These are phyloP conservation scores for Fraxinus ornus DNA, from an alignment of 305 asterid genomes.

Conservation along the genomic window DNA sequence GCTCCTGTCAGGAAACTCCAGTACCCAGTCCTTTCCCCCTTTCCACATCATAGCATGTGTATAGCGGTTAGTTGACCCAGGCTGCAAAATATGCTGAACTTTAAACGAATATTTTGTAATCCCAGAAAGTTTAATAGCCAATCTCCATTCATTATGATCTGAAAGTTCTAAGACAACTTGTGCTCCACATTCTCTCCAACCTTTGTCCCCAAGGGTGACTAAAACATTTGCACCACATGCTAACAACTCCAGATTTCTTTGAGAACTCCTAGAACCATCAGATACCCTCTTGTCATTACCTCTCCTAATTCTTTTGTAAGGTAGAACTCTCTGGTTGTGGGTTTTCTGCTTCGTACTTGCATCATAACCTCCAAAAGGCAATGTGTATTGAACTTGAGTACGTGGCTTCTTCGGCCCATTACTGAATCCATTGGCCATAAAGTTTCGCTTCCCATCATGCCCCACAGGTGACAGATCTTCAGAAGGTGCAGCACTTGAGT, in stretches of 20 bases:
- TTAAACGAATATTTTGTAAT: constrained; percentile 67
- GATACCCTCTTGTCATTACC: constrained; percentile 74
- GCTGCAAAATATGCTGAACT: constrained; percentile 77
- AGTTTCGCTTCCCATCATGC: constrained; percentile 53
- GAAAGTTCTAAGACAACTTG: constrained; percentile 63
- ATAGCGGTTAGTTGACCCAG: constrained; percentile 90
- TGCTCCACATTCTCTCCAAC: constrained; percentile 96
- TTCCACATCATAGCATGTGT: constrained; percentile 99
- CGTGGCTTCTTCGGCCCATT: constrained; percentile 91
- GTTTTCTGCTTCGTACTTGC: constrained; percentile 46
- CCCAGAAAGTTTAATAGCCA: constrained; percentile 75
- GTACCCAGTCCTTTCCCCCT: constrained; percentile 96
- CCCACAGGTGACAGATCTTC: constrained; percentile 52
- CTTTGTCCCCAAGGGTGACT: constrained; percentile 71
- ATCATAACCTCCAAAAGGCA: constrained; percentile 70
- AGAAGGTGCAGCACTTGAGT: constrained; percentile 48
- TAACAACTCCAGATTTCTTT: constrained; percentile 57
- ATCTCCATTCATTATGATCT: constrained; percentile 85
- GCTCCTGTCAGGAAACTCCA: constrained; percentile 91
- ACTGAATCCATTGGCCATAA: constrained; percentile 53
- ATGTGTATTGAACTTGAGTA: constrained; percentile 81
- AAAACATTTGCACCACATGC: constrained; percentile 74
- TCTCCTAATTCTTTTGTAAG: constrained; percentile 80
- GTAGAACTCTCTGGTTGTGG: constrained; percentile 54
- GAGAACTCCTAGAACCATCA: constrained; percentile 53